phyloP scores from a whole-genome alignment of 495 filamentous ascomycete genomes.

The Penicillium herquei region DNA sequence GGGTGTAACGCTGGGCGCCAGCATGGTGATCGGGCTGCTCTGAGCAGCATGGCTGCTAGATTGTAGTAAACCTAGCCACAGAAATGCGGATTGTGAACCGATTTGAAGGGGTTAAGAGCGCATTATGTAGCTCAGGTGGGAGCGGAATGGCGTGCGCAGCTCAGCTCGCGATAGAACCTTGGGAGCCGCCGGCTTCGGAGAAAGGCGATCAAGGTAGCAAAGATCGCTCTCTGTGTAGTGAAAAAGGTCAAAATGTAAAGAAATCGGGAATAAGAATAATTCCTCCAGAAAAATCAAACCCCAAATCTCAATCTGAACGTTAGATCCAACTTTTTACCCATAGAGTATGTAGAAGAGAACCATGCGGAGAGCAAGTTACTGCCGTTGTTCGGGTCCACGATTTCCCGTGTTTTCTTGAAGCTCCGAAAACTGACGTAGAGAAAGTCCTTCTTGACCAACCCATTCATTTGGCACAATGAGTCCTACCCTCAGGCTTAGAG shows the following conservation, averaged over 20 bases:
- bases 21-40: constrained; percentile 42
- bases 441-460: constrained; percentile 14
- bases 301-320: not conserved
- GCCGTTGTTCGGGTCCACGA: constrained; percentile 22
- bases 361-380: no score
- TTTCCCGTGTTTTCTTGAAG: constrained; percentile 25
- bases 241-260: not conserved
- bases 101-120: constrained; percentile 20
- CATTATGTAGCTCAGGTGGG: constrained; percentile 25
- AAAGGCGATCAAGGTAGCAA: constrained; percentile 18
- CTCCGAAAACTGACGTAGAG: constrained; percentile 32
- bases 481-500: constrained; percentile 35
- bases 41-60: constrained; percentile 41
- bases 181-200: constrained; percentile 44
- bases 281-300: no score
- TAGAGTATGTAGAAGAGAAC: no score
- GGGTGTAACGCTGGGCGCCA: constrained; percentile 36
- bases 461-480: constrained; percentile 26
- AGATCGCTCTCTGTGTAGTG: not conserved
- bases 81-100: not conserved
- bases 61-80: not conserved
- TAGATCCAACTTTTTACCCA: no score
- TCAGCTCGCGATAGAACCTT: constrained; percentile 21
- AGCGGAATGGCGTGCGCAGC: constrained; percentile 13
- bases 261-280: not conserved